phyloP scores from a whole-genome alignment of 2,329 filamentous ascomycete genomes.

The Penicillium nordicum region DNA sequence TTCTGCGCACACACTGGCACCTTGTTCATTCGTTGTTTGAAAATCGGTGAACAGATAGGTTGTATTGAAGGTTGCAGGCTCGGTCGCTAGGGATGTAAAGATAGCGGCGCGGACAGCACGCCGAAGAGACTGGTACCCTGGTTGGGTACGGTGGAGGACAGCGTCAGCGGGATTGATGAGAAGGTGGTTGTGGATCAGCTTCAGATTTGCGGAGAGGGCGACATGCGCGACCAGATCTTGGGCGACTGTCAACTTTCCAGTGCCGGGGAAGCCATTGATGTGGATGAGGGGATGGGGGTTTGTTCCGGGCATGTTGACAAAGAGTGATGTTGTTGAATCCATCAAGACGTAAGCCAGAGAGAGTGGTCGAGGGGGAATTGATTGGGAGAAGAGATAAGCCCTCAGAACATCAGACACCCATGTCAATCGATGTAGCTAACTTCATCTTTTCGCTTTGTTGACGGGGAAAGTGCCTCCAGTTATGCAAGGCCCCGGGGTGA shows the following conservation, averaged over 20 bases:
- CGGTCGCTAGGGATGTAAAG: not conserved
- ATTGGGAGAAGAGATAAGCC: not conserved
- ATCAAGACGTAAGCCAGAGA: not conserved
- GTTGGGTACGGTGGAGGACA: not conserved
- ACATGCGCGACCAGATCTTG: too few species aligned
- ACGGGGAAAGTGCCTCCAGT: too few species aligned
- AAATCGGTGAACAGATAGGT: not conserved
- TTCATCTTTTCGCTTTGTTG: too few species aligned
- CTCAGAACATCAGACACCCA: not conserved
- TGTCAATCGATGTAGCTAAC: too few species aligned
- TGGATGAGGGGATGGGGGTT: not conserved
- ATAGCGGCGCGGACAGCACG: not conserved
- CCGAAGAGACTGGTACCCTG: not conserved
- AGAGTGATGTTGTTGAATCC: not conserved
- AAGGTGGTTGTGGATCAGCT: not conserved
- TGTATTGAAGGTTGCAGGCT: not conserved
- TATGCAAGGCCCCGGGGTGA: too few species aligned
- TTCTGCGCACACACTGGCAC: not conserved
- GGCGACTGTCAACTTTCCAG: not conserved
- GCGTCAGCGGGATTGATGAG: constrained; percentile 1
- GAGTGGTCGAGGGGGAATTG: not conserved
- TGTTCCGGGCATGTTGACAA: not conserved
- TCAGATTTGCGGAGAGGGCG: not conserved
- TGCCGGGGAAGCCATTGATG: not conserved
- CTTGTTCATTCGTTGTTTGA: not conserved